Conservation (phyloP, 2,329 filamentous ascomycete species). For the Tolypocladium guangdongense region DNA sequence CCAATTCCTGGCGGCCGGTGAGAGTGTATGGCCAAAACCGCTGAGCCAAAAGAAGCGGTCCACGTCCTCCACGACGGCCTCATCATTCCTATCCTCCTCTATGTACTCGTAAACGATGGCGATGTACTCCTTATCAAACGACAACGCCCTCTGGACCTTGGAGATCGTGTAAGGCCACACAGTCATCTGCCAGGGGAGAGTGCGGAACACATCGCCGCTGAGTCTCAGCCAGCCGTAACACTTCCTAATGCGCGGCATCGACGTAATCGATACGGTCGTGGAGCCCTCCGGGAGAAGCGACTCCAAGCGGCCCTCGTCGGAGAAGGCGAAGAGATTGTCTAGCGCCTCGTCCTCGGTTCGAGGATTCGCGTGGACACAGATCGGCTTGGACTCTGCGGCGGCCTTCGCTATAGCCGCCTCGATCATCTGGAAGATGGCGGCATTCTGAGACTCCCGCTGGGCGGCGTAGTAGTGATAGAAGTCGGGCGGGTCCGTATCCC, state of each 20-base stretch:
- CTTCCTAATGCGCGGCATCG: no score
- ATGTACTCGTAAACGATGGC: conserved; percentile 3
- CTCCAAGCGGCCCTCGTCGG: no score
- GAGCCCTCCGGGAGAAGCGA: no score
- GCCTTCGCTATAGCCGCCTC: not conserved
- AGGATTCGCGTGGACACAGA: not conserved
- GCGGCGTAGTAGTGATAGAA: conserved; percentile 1
- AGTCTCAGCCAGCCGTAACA: no score
- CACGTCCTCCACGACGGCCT: not conserved
- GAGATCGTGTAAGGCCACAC: not conserved
- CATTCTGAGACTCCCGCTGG: conserved; percentile 5
- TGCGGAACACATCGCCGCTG: not conserved
- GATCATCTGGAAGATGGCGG: conserved; percentile 3
- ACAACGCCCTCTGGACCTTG: not conserved
- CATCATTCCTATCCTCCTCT: not conserved
- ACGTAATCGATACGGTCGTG: no score
- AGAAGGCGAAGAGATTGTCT: no score
- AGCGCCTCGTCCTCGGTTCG: no score
- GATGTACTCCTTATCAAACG: not conserved
- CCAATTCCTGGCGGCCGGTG: not conserved
- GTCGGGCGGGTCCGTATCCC: not conserved
- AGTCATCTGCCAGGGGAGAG: not conserved
- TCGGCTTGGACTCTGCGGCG: not conserved
- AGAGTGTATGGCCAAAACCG: not conserved
- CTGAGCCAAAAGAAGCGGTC: no score